These are phyloP conservation scores for Sanghuangporus sanghuang DNA, from an alignment of 1,284 basidiomycete species.

Conservation along the genomic window DNA sequence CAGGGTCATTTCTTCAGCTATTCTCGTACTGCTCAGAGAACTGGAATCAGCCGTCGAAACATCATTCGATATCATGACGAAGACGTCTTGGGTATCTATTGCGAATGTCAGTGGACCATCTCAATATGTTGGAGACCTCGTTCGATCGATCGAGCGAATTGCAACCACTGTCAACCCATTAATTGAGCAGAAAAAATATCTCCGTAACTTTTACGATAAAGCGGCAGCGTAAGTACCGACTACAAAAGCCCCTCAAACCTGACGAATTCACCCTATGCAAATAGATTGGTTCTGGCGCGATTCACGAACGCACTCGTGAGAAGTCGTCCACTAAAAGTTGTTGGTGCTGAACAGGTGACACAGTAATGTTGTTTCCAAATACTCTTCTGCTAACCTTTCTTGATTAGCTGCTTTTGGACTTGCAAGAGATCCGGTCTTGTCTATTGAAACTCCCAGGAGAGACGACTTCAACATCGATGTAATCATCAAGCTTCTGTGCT, in stretches of 20 bases:
- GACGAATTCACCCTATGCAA: slow-evolving; percentile 7
- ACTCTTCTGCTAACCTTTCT: slow-evolving; percentile 8
- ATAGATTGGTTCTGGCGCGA: slow-evolving; percentile 73
- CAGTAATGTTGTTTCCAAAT: slow-evolving; percentile 9
- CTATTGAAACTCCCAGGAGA: slow-evolving; percentile 81
- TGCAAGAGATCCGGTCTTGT: slow-evolving; percentile 83
- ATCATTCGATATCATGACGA: slow-evolving; percentile 68
- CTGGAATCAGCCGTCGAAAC: slow-evolving; percentile 78
- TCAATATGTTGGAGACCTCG: slow-evolving; percentile 72
- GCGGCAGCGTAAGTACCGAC: slow-evolving; percentile 61
- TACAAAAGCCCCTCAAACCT: not conserved
- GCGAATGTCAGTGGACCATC: slow-evolving; percentile 86
- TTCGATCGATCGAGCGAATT: slow-evolving; percentile 58
- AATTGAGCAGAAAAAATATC: slow-evolving; percentile 90
- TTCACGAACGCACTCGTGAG: slow-evolving; percentile 86
- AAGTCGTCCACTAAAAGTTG: slow-evolving; percentile 83
- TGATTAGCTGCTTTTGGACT: slow-evolving; percentile 79
- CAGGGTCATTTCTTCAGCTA: slow-evolving; percentile 79
- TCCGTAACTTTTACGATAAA: slow-evolving; percentile 90
- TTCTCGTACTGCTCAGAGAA: slow-evolving; percentile 74
- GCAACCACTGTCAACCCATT: slow-evolving; percentile 63
- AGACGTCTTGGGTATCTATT: slow-evolving; percentile 70
- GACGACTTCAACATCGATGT: slow-evolving; percentile 52
- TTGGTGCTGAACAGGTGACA: slow-evolving; percentile 86
- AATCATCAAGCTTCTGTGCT: slow-evolving; percentile 17